Base-by-base conservation (phyloP, 495 filamentous ascomycete genomes). In the Rhypophila decipiens region DNA sequence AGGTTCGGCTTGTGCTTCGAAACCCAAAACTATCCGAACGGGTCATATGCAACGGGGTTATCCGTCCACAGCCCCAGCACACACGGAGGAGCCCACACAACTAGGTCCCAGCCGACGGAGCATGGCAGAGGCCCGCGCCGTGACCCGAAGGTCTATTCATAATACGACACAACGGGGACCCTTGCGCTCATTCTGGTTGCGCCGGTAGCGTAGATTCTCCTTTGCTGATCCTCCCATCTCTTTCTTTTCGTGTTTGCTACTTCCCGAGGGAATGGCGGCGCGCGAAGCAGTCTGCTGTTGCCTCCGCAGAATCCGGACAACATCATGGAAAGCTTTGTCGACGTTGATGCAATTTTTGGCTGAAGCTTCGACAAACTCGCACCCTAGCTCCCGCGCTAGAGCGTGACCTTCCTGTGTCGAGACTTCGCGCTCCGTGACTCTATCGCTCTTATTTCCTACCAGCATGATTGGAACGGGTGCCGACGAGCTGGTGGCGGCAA, bases 271-370 rank as follows among this genome's bases (percentile, higher is more conserved):
- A 18, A 65, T 60, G 41, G 64, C 46, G 20, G 69, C 61, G 21
- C 70, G 65, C 7, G 67, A 42, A 29, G 66, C 72, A 39, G 68
- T 60, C 65, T 88, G 82, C 53, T 86, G 79, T 65, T 96, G 90
- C 50, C 83, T 78, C 49, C 91, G 82, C 46, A 97, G 71, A 58
- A 90, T 85, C 47, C 94, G 77, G 19, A 98, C 93, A 11, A 98
- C 94, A 57, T 98, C 93, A 68, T 95, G 96, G 63, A 98, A 98
- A 2, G 93, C 94, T 73, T 91, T 95, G 62, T 98, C 93, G 21
- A 98, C 93, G 59, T 98, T 97, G 72, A 96, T 88, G 73, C 93
- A 96, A 60, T 95, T 96, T 73, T 97, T 96, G n/a, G 93, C 93
- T 12, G 91, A 96, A 4, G 93, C 93, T 66, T 97, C 93, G 47